phyloP scores from a whole-genome alignment of 2,329 filamentous ascomycete genomes.

The Orbilia brochopaga region DNA sequence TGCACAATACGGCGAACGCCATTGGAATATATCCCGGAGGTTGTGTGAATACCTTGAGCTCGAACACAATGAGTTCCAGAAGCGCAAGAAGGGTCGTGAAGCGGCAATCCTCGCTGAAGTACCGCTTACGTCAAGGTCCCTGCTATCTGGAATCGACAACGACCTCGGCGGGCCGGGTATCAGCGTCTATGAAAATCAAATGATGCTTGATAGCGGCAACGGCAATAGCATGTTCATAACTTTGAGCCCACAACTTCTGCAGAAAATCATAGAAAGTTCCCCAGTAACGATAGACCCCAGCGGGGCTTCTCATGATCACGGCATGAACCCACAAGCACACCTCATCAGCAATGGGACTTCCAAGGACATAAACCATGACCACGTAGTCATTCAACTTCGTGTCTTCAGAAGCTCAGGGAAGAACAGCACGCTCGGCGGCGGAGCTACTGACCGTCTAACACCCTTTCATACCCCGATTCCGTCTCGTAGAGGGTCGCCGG shows the following conservation, averaged over 20 bases:
- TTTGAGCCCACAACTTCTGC: slow-evolving; percentile 30
- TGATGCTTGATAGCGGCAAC: neutral
- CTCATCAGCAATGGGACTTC: slow-evolving; percentile 5
- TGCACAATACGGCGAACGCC: slow-evolving; percentile 40
- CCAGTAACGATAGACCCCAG: slow-evolving; percentile 41
- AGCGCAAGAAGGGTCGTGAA: slow-evolving; percentile 39
- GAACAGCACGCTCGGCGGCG: slow-evolving; percentile 14
- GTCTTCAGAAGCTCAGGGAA: slow-evolving; percentile 27
- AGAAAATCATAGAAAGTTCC: slow-evolving; percentile 46
- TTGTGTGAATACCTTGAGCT: slow-evolving; percentile 42
- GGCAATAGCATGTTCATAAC: slow-evolving; percentile 37
- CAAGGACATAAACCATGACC: slow-evolving; percentile 26
- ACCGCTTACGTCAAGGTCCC: neutral
- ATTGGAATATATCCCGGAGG: slow-evolving; percentile 41
- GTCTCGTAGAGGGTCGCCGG: slow-evolving; percentile 35
- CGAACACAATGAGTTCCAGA: slow-evolving; percentile 43
- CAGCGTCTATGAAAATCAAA: slow-evolving; percentile 20
- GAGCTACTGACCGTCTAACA: slow-evolving; percentile 20
- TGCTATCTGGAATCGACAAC: slow-evolving; percentile 24
- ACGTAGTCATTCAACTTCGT: slow-evolving; percentile 41
- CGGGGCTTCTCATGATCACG: slow-evolving; percentile 8
- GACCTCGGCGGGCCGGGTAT: slow-evolving; percentile 7
- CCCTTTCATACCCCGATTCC: slow-evolving; percentile 41
- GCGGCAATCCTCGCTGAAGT: slow-evolving; percentile 27
- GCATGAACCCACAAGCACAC: slow-evolving; percentile 7